Conservation (phyloP, 345 rosid species). For the Aegle marmelos region DNA sequence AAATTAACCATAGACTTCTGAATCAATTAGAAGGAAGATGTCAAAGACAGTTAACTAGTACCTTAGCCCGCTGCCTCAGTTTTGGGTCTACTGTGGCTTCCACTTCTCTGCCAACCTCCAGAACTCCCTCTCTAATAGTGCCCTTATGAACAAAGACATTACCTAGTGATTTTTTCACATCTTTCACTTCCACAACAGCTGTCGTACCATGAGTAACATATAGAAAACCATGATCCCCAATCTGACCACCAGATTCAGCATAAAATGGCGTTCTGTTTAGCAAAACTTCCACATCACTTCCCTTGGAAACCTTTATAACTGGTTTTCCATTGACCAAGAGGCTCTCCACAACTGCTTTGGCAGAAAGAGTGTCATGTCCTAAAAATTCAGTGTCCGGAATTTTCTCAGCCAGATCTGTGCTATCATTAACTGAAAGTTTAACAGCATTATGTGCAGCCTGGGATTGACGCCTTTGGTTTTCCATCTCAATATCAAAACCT, state of each 20-base stretch:
- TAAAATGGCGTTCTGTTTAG: slow-evolving; percentile 88
- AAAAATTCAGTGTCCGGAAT: slow-evolving; percentile 74
- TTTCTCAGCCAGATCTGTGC: slow-evolving; percentile 42
- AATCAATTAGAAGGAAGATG: slow-evolving; percentile 4
- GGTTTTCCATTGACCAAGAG: slow-evolving; percentile 78
- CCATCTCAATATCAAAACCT: slow-evolving; percentile 81
- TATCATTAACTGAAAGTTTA: slow-evolving; percentile 67
- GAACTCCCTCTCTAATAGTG: slow-evolving; percentile 59
- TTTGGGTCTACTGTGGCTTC: slow-evolving; percentile 81
- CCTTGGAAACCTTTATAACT: slow-evolving; percentile 75
- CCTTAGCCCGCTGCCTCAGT: slow-evolving; percentile 83
- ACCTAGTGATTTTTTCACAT: slow-evolving; percentile 75
- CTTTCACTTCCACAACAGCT: slow-evolving; percentile 79
- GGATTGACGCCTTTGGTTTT: slow-evolving; percentile 81
- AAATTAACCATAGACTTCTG: neutral
- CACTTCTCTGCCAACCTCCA: slow-evolving; percentile 90
- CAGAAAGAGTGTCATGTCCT: slow-evolving; percentile 74
- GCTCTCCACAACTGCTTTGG: slow-evolving; percentile 68
- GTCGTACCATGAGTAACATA: slow-evolving; percentile 48
- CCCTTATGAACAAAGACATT: slow-evolving; percentile 85
- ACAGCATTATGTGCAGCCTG: slow-evolving; percentile 88
- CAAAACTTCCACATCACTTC: slow-evolving; percentile 81
- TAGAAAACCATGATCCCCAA: slow-evolving; percentile 78
- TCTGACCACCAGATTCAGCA: slow-evolving; percentile 97
- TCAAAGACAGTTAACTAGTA: slow-evolving; percentile 24